These are phyloP conservation scores for Rhizopogon vulgaris DNA, from an alignment of 768 basidiomycete genomes.

Conservation along the genomic window DNA sequence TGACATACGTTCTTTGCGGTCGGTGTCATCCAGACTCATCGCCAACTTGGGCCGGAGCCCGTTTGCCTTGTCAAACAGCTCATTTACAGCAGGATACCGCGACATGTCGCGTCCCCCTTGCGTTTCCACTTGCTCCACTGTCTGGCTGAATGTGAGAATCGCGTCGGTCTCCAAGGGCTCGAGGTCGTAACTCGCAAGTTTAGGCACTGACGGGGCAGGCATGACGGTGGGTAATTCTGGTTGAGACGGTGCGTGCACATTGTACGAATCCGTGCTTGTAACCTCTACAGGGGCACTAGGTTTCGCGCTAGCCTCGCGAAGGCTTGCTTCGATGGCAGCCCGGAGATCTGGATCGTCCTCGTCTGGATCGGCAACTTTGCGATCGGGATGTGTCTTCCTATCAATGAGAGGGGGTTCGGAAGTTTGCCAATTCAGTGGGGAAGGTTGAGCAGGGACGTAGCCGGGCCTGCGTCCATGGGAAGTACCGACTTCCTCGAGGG, in stretches of 20 bases:
- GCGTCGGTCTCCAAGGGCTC: constrained; percentile 77
- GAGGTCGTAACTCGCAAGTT: constrained; percentile 75
- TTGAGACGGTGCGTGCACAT: constrained; percentile 32
- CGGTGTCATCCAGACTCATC: constrained; percentile 77
- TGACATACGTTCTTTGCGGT: constrained; percentile 74
- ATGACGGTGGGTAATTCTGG: constrained; percentile 37
- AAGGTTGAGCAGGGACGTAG: constrained; percentile 62
- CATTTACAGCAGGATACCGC: constrained; percentile 77
- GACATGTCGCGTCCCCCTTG: constrained; percentile 75
- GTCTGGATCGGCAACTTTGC: constrained; percentile 37
- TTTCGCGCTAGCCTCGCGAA: constrained; percentile 75
- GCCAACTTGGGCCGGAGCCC: constrained; percentile 76
- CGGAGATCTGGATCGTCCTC: constrained; percentile 90
- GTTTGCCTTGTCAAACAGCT: constrained; percentile 80
- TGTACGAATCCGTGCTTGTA: constrained; percentile 45
- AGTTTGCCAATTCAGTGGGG: constrained; percentile 46
- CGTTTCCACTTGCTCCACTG: constrained; percentile 75
- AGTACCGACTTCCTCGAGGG: constrained; percentile 68
- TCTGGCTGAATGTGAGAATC: constrained; percentile 87
- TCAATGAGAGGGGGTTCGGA: constrained; percentile 67
- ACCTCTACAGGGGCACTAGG: constrained; percentile 71
- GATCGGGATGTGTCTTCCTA: constrained; percentile 40
- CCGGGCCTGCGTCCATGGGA: constrained; percentile 50
- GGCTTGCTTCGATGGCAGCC: constrained; percentile 92
- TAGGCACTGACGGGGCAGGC: constrained; percentile 37